phyloP scores from a whole-genome alignment of 2,329 filamentous ascomycete genomes.

The Catunica adiposa region DNA sequence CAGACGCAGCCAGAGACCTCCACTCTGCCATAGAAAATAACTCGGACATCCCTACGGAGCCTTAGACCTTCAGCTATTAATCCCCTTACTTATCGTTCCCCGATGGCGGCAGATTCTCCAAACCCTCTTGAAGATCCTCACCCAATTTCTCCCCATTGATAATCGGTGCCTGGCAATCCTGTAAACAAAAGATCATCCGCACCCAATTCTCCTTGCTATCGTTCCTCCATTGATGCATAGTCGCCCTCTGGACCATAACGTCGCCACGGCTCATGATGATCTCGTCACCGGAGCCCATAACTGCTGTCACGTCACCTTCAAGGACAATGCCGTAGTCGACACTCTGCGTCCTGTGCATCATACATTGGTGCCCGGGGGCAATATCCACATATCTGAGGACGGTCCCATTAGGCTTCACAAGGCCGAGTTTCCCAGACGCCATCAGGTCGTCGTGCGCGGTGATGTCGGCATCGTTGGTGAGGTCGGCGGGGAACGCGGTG shows the following conservation, averaged over 20 bases:
- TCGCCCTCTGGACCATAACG: slow-evolving; percentile 38
- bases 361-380: slow-evolving; percentile 23
- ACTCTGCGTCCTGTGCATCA: slow-evolving; percentile 36
- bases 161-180: slow-evolving; percentile 19
- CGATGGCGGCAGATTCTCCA: slow-evolving; percentile 4
- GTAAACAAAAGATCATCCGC: slow-evolving; percentile 28
- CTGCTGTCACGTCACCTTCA: slow-evolving; percentile 35
- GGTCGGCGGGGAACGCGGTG: slow-evolving; percentile 25
- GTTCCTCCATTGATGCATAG: slow-evolving; percentile 39
- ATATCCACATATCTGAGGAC: slow-evolving; percentile 34
- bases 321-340: slow-evolving; percentile 39
- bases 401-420: slow-evolving; percentile 23
- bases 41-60: too few species aligned
- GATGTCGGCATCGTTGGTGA: slow-evolving; percentile 27
- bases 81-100: neutral
- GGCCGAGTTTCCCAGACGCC: slow-evolving; percentile 18
- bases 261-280: slow-evolving; percentile 33
- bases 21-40: too few species aligned
- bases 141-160: slow-evolving; percentile 8
- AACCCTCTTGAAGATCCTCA: slow-evolving; percentile 10
- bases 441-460: slow-evolving; percentile 22
- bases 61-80: too few species aligned
- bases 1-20: neutral
- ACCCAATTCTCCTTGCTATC: slow-evolving; percentile 30
- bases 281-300: slow-evolving; percentile 34